A percentile compares a stretch with the other conserved stretches of the same genome.
Evolutionary conservation across 1,284 basidiomycete species (phyloP).

Genomic region (Tilletiopsis washingtonensis): DNA sequence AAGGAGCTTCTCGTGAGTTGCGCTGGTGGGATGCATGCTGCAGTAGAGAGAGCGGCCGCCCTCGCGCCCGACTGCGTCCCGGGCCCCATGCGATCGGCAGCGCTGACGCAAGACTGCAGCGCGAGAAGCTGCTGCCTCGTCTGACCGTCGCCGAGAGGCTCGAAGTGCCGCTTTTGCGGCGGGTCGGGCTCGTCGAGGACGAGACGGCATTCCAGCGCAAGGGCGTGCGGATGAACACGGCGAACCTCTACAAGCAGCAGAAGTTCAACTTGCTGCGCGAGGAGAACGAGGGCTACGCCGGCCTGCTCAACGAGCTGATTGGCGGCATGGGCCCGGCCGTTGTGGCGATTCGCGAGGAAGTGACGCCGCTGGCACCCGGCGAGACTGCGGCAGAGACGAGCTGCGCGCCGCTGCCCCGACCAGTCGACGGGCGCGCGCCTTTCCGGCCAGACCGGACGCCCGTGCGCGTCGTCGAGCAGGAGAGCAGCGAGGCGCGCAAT

Average conservation of each 20-base stretch:
- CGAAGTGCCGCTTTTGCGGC: constrained; percentile 26
- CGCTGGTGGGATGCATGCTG: too few species aligned
- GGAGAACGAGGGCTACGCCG: constrained; percentile 93
- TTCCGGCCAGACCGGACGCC: too few species aligned
- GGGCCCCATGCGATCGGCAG: constrained; percentile 6
- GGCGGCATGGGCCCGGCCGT: constrained; percentile 65
- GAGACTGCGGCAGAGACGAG: neutral
- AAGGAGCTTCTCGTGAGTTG: constrained; percentile 9
- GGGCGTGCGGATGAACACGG: constrained; percentile 38
- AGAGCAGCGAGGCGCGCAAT: constrained; percentile 21
- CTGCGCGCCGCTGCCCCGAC: neutral
- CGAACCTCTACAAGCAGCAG: constrained; percentile 75
- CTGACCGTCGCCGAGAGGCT: constrained; percentile 11
- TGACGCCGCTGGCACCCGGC: neutral
- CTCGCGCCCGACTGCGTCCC: constrained; percentile 8
- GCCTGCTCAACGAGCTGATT: constrained; percentile 75
- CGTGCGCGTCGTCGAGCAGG: constrained; percentile 21
- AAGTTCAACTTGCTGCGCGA: constrained; percentile 96
- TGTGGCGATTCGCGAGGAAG: constrained; percentile 53
- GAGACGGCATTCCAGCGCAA: constrained; percentile 28
- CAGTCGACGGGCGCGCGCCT: too few species aligned
- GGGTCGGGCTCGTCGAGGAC: constrained; percentile 25
- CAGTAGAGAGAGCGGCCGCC: too few species aligned
- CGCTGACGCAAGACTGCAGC: too few species aligned
- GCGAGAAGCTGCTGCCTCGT: neutral